Conservation (phyloP, 257 asterid species). For the Nicotiana noctiflora region DNA sequence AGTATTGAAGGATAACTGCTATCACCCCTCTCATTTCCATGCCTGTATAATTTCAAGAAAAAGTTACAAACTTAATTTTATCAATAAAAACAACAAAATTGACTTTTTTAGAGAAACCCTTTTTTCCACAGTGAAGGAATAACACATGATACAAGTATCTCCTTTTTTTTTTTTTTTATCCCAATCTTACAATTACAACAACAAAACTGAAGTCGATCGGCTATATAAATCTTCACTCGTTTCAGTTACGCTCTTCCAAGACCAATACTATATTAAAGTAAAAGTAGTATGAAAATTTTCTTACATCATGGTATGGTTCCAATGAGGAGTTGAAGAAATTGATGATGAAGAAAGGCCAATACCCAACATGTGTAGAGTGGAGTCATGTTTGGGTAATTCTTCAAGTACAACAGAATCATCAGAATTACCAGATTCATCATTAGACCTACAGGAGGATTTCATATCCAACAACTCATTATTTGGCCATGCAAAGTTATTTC, state of each 20-base stretch:
- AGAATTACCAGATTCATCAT: constrained; percentile 48
- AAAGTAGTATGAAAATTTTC: background rate
- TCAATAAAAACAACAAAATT: background rate
- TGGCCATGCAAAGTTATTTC: constrained; percentile 43
- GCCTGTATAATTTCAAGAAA: constrained; percentile 6
- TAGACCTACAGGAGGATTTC: constrained; percentile 22
- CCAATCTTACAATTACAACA: background rate
- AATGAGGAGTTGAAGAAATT: background rate
- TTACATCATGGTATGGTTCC: constrained; percentile 14
- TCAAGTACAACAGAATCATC: constrained; percentile 36
- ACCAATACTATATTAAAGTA: background rate
- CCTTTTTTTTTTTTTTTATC: no score
- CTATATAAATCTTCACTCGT: background rate
- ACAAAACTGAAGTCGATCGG: background rate
- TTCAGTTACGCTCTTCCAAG: background rate
- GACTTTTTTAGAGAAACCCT: background rate
- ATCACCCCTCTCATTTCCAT: constrained; percentile 5
- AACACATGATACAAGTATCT: background rate
- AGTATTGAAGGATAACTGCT: background rate
- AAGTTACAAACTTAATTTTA: background rate
- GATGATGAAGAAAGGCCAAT: constrained; percentile 13
- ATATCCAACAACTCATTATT: constrained; percentile 22
- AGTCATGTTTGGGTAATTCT: constrained; percentile 24
- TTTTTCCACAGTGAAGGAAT: background rate
- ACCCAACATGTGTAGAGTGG: constrained; percentile 20